Evolutionary conservation across 164 flowering plant species (phyloP).

Genomic region (Tinospora cordifolia): DNA sequence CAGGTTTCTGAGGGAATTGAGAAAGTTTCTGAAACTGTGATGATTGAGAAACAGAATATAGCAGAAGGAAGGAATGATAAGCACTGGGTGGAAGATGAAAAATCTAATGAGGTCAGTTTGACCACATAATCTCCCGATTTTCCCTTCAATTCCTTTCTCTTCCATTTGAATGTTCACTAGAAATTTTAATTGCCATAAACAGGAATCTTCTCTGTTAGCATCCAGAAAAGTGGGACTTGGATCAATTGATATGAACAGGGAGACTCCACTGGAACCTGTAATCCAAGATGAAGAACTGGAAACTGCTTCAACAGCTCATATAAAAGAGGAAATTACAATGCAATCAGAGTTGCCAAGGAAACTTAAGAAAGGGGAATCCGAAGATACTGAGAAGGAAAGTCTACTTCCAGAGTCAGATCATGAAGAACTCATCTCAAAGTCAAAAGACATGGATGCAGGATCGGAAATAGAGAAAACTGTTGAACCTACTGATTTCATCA

Average conservation of each 20-base stretch:
- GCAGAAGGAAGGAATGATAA: constrained; percentile 9
- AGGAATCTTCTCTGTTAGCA: background rate
- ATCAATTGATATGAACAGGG: background rate
- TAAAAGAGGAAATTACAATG: constrained; percentile 6
- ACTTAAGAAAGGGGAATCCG: background rate
- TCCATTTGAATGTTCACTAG: background rate
- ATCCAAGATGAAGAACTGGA: constrained; percentile 7
- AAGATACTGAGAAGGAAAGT: background rate
- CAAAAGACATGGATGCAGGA: background rate
- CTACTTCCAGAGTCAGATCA: background rate
- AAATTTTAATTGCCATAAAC: background rate
- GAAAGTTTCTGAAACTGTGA: constrained; percentile 18
- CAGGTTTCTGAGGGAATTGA: constrained; percentile 17
- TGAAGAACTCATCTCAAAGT: background rate
- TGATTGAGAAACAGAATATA: constrained; percentile 13
- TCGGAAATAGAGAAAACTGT: background rate
- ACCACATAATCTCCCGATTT: background rate
- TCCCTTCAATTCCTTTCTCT: background rate
- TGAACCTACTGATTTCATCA: background rate
- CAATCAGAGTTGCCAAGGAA: constrained; percentile 8
- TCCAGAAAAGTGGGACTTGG: constrained; percentile 8
- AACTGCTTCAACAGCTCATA: background rate
- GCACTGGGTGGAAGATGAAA: constrained; percentile 13
- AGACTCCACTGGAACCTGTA: constrained; percentile 6
- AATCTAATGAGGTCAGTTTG: constrained; percentile 21